These are phyloP conservation scores for Sugiyamaella americana DNA, from an alignment of 805 yeast genomes.

Conservation along the genomic window DNA sequence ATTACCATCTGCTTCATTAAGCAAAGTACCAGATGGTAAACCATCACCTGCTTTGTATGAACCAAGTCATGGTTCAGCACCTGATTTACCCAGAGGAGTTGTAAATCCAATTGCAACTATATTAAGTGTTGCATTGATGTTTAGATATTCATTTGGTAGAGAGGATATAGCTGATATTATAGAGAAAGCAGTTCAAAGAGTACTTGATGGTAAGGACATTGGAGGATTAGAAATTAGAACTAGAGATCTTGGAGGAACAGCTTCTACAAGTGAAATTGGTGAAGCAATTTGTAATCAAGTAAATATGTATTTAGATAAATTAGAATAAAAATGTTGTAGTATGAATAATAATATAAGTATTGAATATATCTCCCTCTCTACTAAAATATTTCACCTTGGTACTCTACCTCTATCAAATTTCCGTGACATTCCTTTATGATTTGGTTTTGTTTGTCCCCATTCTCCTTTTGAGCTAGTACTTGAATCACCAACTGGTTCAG, in stretches of 20 bases:
- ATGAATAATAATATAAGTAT: no score
- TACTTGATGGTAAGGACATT: slow-evolving; percentile 56
- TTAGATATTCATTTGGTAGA: slow-evolving; percentile 88
- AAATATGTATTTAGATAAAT: neutral
- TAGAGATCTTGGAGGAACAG: slow-evolving; percentile 89
- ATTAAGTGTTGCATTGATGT: slow-evolving; percentile 93
- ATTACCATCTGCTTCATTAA: slow-evolving; percentile 88
- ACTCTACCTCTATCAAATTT: neutral
- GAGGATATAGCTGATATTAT: slow-evolving; percentile 79
- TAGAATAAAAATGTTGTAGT: slow-evolving; percentile 1
- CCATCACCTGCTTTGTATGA: slow-evolving; percentile 93
- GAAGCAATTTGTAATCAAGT: slow-evolving; percentile 11
- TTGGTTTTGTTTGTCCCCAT: neutral
- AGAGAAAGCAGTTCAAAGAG: slow-evolving; percentile 87
- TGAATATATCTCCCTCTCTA: no score
- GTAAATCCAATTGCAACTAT: slow-evolving; percentile 97
- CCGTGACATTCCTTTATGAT: neutral
- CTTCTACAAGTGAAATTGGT: slow-evolving; percentile 46
- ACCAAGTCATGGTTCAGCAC: slow-evolving; percentile 99
- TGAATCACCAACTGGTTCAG: neutral
- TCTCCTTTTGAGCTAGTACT: neutral
- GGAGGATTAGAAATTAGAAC: slow-evolving; percentile 46
- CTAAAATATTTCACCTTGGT: neutral
- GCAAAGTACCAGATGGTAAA: slow-evolving; percentile 86
- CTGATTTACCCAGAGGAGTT: slow-evolving; percentile 83